Percentiles rank a stretch among this genome's conserved stretches.
Evolutionary conservation across 2,329 filamentous ascomycete species (phyloP).

Genomic region (Cercospora nicotianae): DNA sequence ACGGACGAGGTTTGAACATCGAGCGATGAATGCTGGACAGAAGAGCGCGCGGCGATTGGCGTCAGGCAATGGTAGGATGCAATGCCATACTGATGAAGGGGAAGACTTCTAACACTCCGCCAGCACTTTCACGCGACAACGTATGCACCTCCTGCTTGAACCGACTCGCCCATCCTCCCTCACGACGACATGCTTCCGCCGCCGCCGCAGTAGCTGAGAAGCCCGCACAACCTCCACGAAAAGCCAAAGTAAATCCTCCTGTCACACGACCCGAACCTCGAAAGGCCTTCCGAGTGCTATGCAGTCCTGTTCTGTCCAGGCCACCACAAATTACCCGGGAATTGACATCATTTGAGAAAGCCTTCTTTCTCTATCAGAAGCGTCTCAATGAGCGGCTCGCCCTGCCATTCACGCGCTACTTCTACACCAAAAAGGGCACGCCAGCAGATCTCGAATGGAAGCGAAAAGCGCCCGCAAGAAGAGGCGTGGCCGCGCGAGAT

Average conservation of each 20-base stretch:
- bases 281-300: constrained; percentile 49
- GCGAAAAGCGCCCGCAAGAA: constrained; percentile 73
- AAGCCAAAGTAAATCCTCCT: constrained; percentile 31
- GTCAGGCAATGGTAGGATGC: constrained; percentile 42
- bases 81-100: not conserved
- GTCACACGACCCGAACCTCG: constrained; percentile 50
- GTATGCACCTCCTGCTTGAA: constrained; percentile 51
- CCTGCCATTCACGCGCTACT: constrained; percentile 82
- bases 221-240: constrained; percentile 31
- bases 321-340: constrained; percentile 82
- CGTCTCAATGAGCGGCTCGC: constrained; percentile 90
- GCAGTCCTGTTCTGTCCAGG: constrained; percentile 81
- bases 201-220: constrained; percentile 38
- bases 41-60: constrained; percentile 48
- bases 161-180: constrained; percentile 39
- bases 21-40: constrained; percentile 47
- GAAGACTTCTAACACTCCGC: constrained; percentile 13
- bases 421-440: constrained; percentile 93
- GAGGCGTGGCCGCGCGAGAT: constrained; percentile 71
- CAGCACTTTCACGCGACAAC: constrained; percentile 42
- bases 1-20: not conserved
- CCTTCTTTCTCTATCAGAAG: constrained; percentile 96
- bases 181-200: constrained; percentile 39
- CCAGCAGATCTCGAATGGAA: constrained; percentile 86
- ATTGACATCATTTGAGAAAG: constrained; percentile 83